These are phyloP conservation scores for Erythrophleum fordii DNA, from an alignment of 306 rosid species.

Conservation along the genomic window DNA sequence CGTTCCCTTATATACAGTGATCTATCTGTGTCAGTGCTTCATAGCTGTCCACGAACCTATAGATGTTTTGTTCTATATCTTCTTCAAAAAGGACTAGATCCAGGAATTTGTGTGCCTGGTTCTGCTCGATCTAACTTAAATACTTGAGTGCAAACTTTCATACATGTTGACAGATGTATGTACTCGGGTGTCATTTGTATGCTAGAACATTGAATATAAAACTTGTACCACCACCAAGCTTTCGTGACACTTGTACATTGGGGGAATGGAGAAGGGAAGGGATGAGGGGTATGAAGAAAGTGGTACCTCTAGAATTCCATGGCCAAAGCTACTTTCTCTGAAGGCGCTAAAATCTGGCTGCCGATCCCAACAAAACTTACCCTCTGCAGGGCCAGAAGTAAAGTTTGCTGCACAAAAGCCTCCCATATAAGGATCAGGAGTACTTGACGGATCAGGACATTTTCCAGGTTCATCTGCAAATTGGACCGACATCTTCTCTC, in stretches of 20 bases:
- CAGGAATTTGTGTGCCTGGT: neutral
- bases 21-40: too few species aligned
- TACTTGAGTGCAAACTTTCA: neutral
- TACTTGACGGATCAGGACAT: constrained; percentile 64
- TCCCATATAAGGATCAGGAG: constrained; percentile 56
- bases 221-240: neutral
- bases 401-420: constrained; percentile 71
- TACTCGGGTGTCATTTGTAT: neutral
- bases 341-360: constrained; percentile 79
- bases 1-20: too few species aligned
- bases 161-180: neutral
- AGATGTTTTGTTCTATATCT: neutral
- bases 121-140: neutral
- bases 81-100: neutral
- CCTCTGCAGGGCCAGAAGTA: constrained; percentile 62
- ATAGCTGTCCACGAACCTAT: too few species aligned
- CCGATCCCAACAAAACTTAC: constrained; percentile 78
- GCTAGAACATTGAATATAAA: constrained; percentile 9
- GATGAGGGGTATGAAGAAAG: constrained; percentile 20
- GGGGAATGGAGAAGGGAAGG: neutral
- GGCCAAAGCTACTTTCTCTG: constrained; percentile 81
- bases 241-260: neutral
- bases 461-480: constrained; percentile 69
- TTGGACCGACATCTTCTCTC: constrained; percentile 76
- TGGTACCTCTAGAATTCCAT: constrained; percentile 78